Evolutionary conservation across 2,329 filamentous ascomycete species (phyloP), one percentile per base, ranked within the genome.

Genomic region (Cladosporium sp.): DNA sequence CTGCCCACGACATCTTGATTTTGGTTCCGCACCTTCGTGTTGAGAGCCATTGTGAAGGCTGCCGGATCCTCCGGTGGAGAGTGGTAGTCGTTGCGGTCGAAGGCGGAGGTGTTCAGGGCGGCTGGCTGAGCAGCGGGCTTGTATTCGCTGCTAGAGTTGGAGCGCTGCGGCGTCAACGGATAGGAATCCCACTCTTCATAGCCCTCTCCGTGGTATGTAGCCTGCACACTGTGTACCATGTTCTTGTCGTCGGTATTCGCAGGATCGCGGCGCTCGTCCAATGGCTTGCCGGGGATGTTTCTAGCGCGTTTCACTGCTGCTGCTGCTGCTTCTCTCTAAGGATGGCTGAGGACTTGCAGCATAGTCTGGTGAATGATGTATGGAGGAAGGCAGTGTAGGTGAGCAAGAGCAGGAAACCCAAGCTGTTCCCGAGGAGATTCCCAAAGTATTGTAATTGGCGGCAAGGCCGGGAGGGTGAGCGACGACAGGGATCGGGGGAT

Each of bases 1-100:
- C 97, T 89, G 72, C 93, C 90, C 53, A 99, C 84, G 0, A 84
- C 84, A 72, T 89, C 87, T 26, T 70, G 69, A 40, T 69, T 66
- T 31, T 68, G 69, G 80, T 68, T 57, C 26, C 67, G 71, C 35
- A 72, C 29, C 12, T 67, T 66, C 5, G 73, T 75, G 66, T 76
- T 71, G 46, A 75, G 66, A 33, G 68, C 68, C 62, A 75, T 73
- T 33, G 71, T 69, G 61, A 72, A 72, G 61, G 69, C 72, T 18
- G 67, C 67, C 29, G 69, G 62, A 29, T 73, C 69, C 49, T 71
- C 68, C 44, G 66, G 56, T 5, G 72, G 69, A 2, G 70, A 67
- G 53, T 67, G 50, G 57, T 72, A 71, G 46, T 70, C 67, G 55
- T 70, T 67, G 57, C 71, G 69, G 26, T 70, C 66, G 40, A 71